Conservation (phyloP, 2,329 filamentous ascomycete species). For the Colletotrichum tropicale region DNA sequence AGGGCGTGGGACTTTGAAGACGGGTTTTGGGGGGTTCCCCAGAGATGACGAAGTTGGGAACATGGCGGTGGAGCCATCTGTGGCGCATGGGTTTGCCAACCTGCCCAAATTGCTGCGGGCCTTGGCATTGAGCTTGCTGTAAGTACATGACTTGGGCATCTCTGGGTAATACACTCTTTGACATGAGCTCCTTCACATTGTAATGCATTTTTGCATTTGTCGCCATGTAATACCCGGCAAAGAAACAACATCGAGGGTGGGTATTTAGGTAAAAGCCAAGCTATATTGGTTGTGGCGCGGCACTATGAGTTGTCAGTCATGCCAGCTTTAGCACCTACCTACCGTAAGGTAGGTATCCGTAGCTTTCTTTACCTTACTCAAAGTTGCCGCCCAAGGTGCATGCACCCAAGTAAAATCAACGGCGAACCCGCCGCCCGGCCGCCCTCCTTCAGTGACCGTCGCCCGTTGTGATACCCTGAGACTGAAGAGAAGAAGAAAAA, state of each 20-base stretch:
- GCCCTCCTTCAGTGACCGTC: not conserved
- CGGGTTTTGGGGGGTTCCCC: not conserved
- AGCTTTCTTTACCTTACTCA: not conserved
- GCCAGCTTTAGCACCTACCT: not conserved
- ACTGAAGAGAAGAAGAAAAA: not conserved
- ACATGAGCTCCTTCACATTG: not conserved
- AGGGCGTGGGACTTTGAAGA: not conserved
- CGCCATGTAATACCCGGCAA: not conserved
- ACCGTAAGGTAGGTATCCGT: not conserved
- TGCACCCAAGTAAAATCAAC: not conserved
- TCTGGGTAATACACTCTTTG: not conserved
- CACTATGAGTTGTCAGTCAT: not conserved
- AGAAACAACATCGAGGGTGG: not conserved
- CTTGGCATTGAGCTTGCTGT: not conserved
- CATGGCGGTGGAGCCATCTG: not conserved
- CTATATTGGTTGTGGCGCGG: not conserved
- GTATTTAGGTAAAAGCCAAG: not conserved
- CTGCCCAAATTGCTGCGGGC: not conserved
- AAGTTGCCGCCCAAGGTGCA: not conserved
- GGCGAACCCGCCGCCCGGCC: not conserved
- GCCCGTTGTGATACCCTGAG: not conserved
- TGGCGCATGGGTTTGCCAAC: not conserved
- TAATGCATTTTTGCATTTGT: not conserved
- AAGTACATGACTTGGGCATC: not conserved
- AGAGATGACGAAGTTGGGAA: conserved; percentile 11